These are phyloP conservation scores for Dorcoceras hygrometricum DNA, from an alignment of 257 asterid genomes.

Conservation along the genomic window DNA sequence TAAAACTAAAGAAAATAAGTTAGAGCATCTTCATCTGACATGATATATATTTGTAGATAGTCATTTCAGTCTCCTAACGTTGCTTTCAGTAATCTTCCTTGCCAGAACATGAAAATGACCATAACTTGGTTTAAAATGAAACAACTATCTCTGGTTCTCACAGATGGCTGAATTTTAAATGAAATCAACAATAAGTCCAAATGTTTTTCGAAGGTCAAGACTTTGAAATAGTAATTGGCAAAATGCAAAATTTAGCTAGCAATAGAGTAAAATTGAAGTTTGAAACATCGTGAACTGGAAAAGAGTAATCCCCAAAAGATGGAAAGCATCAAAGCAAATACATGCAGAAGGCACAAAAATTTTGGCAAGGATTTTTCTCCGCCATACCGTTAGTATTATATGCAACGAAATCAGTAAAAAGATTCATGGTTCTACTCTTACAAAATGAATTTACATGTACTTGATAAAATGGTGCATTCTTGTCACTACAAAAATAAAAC, in stretches of 20 bases:
- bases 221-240: not conserved
- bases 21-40: constrained; percentile 19
- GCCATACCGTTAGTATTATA: not conserved
- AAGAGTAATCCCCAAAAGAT: not conserved
- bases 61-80: not conserved
- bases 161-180: constrained; percentile 12
- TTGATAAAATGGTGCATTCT: not conserved
- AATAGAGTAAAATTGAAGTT: not conserved
- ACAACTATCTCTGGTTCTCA: constrained; percentile 1
- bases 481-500: not conserved
- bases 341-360: constrained; percentile 3
- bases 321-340: constrained; percentile 4
- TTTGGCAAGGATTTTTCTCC: not conserved
- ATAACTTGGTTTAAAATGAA: not conserved
- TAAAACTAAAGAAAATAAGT: constrained; percentile 22
- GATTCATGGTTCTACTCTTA: not conserved
- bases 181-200: constrained; percentile 8
- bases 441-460: not conserved
- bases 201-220: not conserved
- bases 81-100: constrained; percentile 9
- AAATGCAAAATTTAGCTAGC: constrained; percentile 1
- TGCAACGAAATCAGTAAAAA: not conserved
- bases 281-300: not conserved
- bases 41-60: not conserved
- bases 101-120: not conserved